A percentile compares a stretch with the other conserved stretches of the same genome.
Evolutionary conservation across 257 asterid genomes (phyloP).

Genomic region (Plantago major): DNA sequence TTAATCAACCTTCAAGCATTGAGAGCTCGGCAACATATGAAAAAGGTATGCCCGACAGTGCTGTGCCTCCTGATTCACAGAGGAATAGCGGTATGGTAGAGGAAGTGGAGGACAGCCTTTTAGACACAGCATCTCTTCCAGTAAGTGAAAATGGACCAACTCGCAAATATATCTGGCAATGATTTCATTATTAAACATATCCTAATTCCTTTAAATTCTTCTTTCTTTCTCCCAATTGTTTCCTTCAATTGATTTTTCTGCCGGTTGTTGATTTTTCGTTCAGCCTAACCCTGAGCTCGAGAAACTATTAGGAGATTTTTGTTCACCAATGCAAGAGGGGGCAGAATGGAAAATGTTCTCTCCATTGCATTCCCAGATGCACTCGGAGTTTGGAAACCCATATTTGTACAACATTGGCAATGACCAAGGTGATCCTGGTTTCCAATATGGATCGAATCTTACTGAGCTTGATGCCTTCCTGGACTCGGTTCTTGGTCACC

Average conservation of each 20-base stretch:
- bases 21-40: conserved; percentile 9
- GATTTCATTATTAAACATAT: too few species aligned
- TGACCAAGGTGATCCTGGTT: conserved; percentile 25
- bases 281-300: conserved; percentile 75
- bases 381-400: conserved; percentile 56
- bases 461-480: conserved; percentile 49
- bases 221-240: not conserved
- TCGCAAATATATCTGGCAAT: too few species aligned
- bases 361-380: conserved; percentile 75
- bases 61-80: conserved; percentile 23
- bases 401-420: conserved; percentile 24
- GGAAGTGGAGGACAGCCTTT: conserved; percentile 22
- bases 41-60: not conserved
- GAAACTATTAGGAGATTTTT: conserved; percentile 36
- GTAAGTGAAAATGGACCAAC: conserved; percentile 12
- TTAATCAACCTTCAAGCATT: conserved; percentile 30
- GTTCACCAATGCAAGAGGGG: conserved; percentile 31
- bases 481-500: conserved; percentile 39
- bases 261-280: conserved; percentile 16
- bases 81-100: conserved; percentile 23
- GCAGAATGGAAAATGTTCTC: conserved; percentile 65
- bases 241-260: conserved; percentile 11
- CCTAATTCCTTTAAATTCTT: too few species aligned
- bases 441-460: conserved; percentile 55
- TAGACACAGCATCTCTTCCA: conserved; percentile 21